Evolutionary conservation across 306 rosid genomes (phyloP).

Genomic region (Ormosia semicastrata): DNA sequence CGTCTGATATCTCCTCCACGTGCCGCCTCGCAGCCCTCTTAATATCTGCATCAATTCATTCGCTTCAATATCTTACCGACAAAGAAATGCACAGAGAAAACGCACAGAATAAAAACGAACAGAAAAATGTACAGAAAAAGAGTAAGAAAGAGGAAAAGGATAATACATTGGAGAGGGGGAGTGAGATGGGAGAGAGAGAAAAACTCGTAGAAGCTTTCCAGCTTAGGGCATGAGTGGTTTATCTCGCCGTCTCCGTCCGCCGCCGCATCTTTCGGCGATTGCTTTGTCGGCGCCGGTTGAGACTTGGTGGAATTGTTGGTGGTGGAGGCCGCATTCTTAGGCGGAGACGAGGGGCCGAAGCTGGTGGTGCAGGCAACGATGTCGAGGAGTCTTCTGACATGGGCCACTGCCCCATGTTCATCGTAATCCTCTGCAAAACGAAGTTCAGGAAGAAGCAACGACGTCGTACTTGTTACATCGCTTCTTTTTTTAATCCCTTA

Average conservation of each 20-base stretch:
- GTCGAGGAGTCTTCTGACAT: conserved; percentile 80
- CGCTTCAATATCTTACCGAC: neutral
- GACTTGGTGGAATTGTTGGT: conserved; percentile 43
- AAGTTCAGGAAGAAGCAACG: conserved; percentile 25
- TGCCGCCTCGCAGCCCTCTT: conserved; percentile 58
- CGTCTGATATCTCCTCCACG: conserved; percentile 65
- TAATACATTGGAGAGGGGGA: conserved; percentile 82
- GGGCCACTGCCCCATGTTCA: conserved; percentile 66
- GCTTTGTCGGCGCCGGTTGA: conserved; percentile 31
- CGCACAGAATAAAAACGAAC: no score
- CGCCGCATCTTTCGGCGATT: conserved; percentile 39
- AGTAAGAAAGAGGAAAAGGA: neutral
- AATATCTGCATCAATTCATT: conserved; percentile 53
- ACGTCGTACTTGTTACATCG: conserved; percentile 6
- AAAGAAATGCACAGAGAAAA: neutral
- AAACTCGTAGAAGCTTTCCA: conserved; percentile 88
- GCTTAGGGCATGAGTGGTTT: conserved; percentile 75
- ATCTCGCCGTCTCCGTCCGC: conserved; percentile 65
- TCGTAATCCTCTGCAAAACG: conserved; percentile 71
- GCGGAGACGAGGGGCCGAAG: conserved; percentile 58
- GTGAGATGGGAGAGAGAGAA: conserved; percentile 89
- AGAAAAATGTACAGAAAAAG: neutral
- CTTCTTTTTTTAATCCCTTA: no score
- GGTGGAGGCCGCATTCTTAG: conserved; percentile 29
- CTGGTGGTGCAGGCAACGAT: conserved; percentile 84